Evolutionary conservation across 202 grass and related monocot species (phyloP).

Genomic region (Schoenoplectus triqueter): DNA sequence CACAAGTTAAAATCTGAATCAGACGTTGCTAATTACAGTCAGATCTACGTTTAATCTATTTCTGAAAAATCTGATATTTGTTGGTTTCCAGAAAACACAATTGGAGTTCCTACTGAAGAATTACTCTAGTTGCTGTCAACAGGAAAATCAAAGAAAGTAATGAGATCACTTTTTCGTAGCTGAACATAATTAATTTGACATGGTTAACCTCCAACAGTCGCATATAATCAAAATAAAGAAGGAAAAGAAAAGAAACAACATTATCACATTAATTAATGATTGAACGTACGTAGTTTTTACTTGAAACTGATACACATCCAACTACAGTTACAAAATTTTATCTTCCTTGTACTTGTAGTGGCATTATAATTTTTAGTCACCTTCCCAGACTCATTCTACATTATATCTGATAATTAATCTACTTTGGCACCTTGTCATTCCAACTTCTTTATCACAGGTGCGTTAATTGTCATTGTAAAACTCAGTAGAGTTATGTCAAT

Average conservation of each 20-base stretch:
- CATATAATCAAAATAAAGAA: neutral
- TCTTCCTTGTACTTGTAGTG: neutral
- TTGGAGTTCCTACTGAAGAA: too few species aligned
- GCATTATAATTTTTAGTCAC: neutral
- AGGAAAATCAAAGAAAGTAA: neutral
- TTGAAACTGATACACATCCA: too few species aligned
- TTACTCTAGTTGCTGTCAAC: too few species aligned
- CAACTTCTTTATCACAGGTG: neutral
- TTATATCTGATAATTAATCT: neutral
- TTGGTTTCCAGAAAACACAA: too few species aligned
- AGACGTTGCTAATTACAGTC: too few species aligned
- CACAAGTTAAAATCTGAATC: too few species aligned
- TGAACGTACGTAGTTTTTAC: too few species aligned
- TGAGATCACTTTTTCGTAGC: neutral
- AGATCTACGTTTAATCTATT: too few species aligned
- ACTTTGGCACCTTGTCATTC: neutral
- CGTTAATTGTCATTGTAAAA: constrained; percentile 13
- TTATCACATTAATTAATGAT: too few species aligned
- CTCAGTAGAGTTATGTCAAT: constrained; percentile 1
- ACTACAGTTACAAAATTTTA: neutral
- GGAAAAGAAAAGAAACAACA: too few species aligned
- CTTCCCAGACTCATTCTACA: neutral
- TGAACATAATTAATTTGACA: neutral
- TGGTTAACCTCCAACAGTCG: neutral
- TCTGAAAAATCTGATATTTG: too few species aligned